Conservation (phyloP, 495 filamentous ascomycete genomes). For the Opeltia flavorubescens region DNA sequence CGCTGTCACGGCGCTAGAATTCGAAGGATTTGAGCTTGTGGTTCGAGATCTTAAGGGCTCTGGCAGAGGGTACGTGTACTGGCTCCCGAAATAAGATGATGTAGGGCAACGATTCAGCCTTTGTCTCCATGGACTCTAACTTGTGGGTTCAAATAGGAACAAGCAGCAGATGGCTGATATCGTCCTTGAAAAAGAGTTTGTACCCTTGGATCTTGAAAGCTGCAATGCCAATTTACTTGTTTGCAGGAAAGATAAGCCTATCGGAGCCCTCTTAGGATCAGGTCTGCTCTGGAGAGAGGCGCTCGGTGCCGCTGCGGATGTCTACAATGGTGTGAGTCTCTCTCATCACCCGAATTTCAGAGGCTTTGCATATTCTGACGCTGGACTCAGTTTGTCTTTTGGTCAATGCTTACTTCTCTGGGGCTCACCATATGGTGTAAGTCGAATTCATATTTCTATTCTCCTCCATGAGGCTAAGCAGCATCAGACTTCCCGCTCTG, state of each 20-base stretch:
- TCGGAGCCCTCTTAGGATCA: slow-evolving; percentile 52
- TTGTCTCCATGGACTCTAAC: slow-evolving; percentile 18
- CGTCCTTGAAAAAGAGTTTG: slow-evolving; percentile 80
- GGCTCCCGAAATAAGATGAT: slow-evolving; percentile 80
- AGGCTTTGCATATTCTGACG: slow-evolving; percentile 15
- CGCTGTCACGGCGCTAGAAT: slow-evolving; percentile 91
- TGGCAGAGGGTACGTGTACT: slow-evolving; percentile 98
- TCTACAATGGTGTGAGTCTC: slow-evolving; percentile 73
- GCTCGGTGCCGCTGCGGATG: slow-evolving; percentile 72
- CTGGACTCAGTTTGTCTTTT: slow-evolving; percentile 68
- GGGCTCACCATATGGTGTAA: slow-evolving; percentile 88
- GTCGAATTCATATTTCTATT: slow-evolving; percentile 19
- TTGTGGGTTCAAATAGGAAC: slow-evolving; percentile 25
- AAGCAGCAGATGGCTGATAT: slow-evolving; percentile 51
- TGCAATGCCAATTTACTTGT: slow-evolving; percentile 9
- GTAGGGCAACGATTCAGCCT: slow-evolving; percentile 27
- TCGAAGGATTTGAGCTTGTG: slow-evolving; percentile 76
- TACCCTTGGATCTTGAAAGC: slow-evolving; percentile 17
- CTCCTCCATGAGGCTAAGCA: not conserved
- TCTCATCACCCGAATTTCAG: slow-evolving; percentile 2
- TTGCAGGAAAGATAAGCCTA: slow-evolving; percentile 60
- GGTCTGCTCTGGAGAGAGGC: slow-evolving; percentile 61
- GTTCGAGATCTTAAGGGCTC: slow-evolving; percentile 78
- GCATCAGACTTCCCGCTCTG: slow-evolving; percentile 84
- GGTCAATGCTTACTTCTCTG: slow-evolving; percentile 83